Base-by-base conservation (phyloP, 257 asterid species). In the Petunia axillaris region DNA sequence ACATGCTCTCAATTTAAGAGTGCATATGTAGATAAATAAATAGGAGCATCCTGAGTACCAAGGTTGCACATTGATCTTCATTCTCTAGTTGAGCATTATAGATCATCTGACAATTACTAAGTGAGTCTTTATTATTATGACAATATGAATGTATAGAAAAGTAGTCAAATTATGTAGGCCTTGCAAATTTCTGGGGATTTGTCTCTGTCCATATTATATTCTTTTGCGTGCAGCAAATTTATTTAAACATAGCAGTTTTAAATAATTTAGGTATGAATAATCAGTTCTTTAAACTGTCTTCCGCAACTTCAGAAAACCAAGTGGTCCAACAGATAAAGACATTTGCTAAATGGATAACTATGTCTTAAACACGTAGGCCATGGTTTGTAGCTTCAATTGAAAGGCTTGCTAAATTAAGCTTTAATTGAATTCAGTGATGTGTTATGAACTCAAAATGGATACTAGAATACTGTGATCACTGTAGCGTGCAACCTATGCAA, bases 311-410 rank as follows among this genome's bases (percentile, higher is more conserved):
- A 70, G 77, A 70, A 9, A 37, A 43, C 44, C 16, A 46, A 70
- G 76, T 25, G 59, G 40, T 46, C 59, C 59, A 25, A 2, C 5
- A 15, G 57, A 70, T 70, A 46, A 70, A 70, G 10, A 70, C 10
- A 35, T 70, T 70, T 9, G 10, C 5, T 70, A 70, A 70, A 70
- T 46, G 41, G 6, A 62, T 62, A 62, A 62, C 41, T 64, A 43
- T 44, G 57, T 39, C 35, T 68, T 68, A 68, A 68, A 68, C 76
- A 68, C 46, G 40, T 70, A 46, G 25, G 77, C 41, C 41, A 46
- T 46, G 4, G 41, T 16, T 68, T 14, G 62, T 57, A 57, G 62
- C 62, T 15, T 57, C 62, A 8, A 57, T 57, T 57, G 16, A 57
- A 57, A 57, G 25, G 62, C 62, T 3, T 57, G 9, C 16, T 15